A percentile compares a stretch with the other conserved stretches of the same genome.
Evolutionary conservation across 148 eudicot genomes (phyloP).

Genomic region (Polygonum aviculare): DNA sequence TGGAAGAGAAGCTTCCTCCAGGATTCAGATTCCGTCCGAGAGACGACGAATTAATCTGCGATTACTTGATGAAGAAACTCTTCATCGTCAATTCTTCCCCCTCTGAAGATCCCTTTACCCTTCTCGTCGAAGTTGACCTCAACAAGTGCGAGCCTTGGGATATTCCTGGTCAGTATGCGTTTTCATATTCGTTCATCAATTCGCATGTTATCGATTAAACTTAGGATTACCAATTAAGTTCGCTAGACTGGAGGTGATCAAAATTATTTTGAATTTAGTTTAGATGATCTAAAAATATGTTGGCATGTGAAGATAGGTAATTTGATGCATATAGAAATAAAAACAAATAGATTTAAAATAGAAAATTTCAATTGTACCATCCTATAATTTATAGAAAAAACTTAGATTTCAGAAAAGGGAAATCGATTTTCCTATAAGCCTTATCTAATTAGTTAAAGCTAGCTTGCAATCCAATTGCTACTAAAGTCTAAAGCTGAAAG

Average conservation of each 20-base stretch:
- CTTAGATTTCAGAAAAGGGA: not conserved
- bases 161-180: constrained; percentile 48
- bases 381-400: not conserved
- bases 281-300: not conserved
- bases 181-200: not conserved
- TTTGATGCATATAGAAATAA: not conserved
- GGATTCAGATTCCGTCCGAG: constrained; percentile 88
- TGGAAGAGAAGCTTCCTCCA: constrained; percentile 78
- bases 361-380: not conserved
- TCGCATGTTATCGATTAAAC: not conserved
- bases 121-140: constrained; percentile 73
- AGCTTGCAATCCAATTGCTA: not conserved
- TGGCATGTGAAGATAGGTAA: not conserved
- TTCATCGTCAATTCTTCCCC: not conserved
- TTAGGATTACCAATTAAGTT: too few species aligned
- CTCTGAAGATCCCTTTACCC: constrained; percentile 13
- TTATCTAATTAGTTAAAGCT: not conserved
- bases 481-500: constrained; percentile 5
- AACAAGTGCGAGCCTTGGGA: constrained; percentile 97
- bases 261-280: not conserved
- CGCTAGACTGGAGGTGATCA: not conserved
- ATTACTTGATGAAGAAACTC: constrained; percentile 54
- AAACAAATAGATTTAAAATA: not conserved
- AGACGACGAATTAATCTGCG: constrained; percentile 87
- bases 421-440: not conserved